phyloP scores from a whole-genome alignment of 768 basidiomycete species.

The Podaxis carcinomalis region DNA sequence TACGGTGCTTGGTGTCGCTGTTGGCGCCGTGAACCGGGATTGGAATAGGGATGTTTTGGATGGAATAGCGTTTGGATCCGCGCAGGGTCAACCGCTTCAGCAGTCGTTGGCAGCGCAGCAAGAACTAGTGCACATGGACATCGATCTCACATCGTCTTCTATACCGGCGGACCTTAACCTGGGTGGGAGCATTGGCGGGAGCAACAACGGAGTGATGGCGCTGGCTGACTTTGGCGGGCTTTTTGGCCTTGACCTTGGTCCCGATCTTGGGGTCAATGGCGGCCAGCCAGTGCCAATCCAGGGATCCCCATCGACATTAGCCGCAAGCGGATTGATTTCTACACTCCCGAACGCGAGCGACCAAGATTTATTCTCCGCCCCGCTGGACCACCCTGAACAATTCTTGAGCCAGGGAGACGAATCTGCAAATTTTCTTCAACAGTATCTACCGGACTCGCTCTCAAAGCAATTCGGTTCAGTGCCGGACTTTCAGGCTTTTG shows the following conservation, averaged over 20 bases:
- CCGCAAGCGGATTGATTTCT: background rate
- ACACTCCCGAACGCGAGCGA: background rate
- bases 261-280: background rate
- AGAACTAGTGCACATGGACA: background rate
- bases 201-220: background rate
- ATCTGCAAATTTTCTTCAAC: background rate
- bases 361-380: background rate
- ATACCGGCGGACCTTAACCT: background rate
- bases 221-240: background rate
- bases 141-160: background rate
- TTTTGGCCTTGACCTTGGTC: background rate
- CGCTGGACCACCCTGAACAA: background rate
- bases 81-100: background rate
- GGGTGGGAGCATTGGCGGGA: background rate
- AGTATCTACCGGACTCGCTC: background rate
- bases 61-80: background rate
- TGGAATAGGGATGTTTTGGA: background rate
- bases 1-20: background rate
- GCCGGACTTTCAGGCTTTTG: background rate
- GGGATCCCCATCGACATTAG: background rate
- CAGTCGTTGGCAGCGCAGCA: background rate
- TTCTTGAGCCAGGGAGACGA: background rate
- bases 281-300: background rate
- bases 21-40: background rate
- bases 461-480: slow-evolving; percentile 4